Percentiles rank a stretch among this genome's conserved stretches.
phyloP scores from a whole-genome alignment of 2,329 filamentous ascomycete genomes.

The Paraconiothyrium sp. region DNA sequence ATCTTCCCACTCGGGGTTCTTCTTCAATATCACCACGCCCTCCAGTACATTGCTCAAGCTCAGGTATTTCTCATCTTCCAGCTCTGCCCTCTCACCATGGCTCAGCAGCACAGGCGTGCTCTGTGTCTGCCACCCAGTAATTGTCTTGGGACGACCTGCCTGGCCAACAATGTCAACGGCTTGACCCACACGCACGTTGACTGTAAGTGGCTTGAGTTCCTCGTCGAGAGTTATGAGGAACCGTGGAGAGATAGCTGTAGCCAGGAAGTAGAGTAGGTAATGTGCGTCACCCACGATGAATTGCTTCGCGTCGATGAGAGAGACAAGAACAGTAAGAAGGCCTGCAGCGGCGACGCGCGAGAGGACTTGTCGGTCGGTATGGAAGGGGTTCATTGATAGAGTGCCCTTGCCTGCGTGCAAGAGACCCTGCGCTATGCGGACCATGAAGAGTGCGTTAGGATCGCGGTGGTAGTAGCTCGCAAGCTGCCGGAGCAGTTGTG shows the following conservation, averaged over 20 bases:
- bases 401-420: constrained; percentile 99
- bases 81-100: constrained; percentile 94
- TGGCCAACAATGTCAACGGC: constrained; percentile 98
- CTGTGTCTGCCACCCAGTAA: constrained; percentile 99
- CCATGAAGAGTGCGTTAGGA: constrained; percentile 97
- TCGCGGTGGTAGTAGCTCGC: constrained; percentile 99
- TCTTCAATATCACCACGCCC: constrained; percentile 93
- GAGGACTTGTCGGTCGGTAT: constrained; percentile 95
- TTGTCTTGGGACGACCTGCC: constrained; percentile 96
- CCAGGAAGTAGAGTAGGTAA: constrained; percentile 96
- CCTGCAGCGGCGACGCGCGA: constrained; percentile 91
- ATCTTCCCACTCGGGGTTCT: constrained; percentile 64
- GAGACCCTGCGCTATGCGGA: constrained; percentile 95
- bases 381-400: constrained; percentile 96
- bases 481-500: constrained; percentile 91
- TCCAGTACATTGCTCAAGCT: constrained; percentile 90
- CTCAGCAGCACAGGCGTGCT: constrained; percentile 95
- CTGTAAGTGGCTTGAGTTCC: constrained; percentile 88
- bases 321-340: constrained; percentile 86
- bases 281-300: constrained; percentile 78
- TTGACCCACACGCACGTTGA: constrained; percentile 97
- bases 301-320: constrained; percentile 94
- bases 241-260: constrained; percentile 94
- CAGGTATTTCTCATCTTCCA: constrained; percentile 98
- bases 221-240: constrained; percentile 98